Evolutionary conservation across 2,329 filamentous ascomycete species (phyloP).

Genomic region (Emericellopsis atlantica): DNA sequence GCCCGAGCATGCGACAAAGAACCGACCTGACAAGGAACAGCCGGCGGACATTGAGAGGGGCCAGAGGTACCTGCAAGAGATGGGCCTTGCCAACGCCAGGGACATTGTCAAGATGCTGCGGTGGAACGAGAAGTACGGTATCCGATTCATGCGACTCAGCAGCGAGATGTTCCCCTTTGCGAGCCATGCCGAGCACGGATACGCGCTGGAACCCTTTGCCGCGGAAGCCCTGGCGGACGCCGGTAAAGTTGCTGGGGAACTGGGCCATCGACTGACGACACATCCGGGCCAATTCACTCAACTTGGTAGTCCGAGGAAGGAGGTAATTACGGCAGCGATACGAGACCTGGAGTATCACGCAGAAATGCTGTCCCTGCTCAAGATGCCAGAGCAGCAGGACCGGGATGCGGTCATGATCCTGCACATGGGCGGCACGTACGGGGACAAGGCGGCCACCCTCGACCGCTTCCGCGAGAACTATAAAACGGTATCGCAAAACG

Average conservation of each 20-base stretch:
- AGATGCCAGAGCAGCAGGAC: conserved; percentile 64
- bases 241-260: conserved; percentile 61
- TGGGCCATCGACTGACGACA: conserved; percentile 76
- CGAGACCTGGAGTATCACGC: conserved; percentile 82
- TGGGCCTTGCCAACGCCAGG: conserved; percentile 70
- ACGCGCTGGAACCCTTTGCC: conserved; percentile 74
- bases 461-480: conserved; percentile 72
- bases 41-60: conserved; percentile 55
- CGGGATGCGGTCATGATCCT: conserved; percentile 88
- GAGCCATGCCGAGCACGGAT: conserved; percentile 77
- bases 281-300: conserved; percentile 93
- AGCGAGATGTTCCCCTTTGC: conserved; percentile 98
- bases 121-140: conserved; percentile 88
- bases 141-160: conserved; percentile 83
- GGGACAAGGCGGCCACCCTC: conserved; percentile 70
- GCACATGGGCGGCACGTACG: conserved; percentile 85
- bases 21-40: conserved; percentile 65
- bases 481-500: conserved; percentile 44
- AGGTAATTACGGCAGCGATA: conserved; percentile 65
- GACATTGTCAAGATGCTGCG: conserved; percentile 77
- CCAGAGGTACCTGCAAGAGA: conserved; percentile 57
- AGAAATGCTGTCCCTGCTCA: conserved; percentile 68
- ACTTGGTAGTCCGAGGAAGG: conserved; percentile 66
- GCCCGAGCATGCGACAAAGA: conserved; percentile 74
- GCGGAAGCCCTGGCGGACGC: conserved; percentile 63